phyloP scores from a whole-genome alignment of 2,329 filamentous ascomycete species.

The Didymosphaeria variabile region DNA sequence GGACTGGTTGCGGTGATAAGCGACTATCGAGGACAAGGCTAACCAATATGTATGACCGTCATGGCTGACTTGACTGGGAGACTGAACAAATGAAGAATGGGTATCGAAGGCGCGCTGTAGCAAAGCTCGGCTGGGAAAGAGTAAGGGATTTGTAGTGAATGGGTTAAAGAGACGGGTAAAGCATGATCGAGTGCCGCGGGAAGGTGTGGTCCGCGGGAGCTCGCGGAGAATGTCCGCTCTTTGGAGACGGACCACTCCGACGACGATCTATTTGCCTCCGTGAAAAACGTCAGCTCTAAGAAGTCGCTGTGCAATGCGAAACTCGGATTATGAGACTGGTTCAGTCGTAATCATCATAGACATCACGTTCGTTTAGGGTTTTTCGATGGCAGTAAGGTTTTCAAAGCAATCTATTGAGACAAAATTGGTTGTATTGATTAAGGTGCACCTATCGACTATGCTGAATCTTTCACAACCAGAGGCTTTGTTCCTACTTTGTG shows the following conservation, averaged over 20 bases:
- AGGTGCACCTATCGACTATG: background rate
- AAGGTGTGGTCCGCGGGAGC: background rate
- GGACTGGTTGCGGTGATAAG: background rate
- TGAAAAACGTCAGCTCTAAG: no score
- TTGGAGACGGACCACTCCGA: background rate
- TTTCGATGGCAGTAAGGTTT: no score
- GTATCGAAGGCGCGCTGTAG: background rate
- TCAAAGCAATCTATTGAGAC: background rate
- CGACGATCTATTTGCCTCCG: background rate
- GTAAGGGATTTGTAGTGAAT: background rate
- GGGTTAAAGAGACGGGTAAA: background rate
- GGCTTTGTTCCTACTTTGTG: constrained; percentile 50
- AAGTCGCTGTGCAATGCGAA: background rate
- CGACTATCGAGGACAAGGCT: background rate
- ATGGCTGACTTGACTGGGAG: background rate
- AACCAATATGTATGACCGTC: constrained; percentile 2
- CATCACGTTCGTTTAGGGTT: no score
- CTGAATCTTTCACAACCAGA: constrained; percentile 13
- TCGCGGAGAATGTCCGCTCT: constrained; percentile 1
- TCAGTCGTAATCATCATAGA: background rate
- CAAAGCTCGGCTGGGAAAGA: background rate
- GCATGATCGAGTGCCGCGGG: background rate
- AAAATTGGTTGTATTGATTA: background rate
- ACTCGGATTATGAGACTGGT: background rate
- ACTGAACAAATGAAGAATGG: background rate